phyloP scores from a whole-genome alignment of 2,329 filamentous ascomycete species.

The Pyricularia grisea region DNA sequence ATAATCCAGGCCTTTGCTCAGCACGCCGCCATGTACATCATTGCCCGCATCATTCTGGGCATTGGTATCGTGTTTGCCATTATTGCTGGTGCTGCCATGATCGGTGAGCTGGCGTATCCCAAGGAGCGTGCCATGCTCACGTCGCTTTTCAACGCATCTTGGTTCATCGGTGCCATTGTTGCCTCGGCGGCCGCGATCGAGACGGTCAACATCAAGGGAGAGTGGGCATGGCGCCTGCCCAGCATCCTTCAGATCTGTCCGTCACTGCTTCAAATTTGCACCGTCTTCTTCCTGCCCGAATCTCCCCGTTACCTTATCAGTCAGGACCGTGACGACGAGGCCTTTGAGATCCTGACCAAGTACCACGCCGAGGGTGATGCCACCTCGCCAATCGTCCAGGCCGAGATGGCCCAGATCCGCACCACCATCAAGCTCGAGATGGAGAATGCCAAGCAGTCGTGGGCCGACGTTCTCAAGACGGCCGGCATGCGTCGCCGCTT shows the following conservation, averaged over 20 bases:
- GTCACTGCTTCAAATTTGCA: constrained; percentile 7
- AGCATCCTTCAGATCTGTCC: constrained; percentile 27
- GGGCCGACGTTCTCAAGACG: constrained; percentile 6
- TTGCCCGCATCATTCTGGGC: constrained; percentile 50
- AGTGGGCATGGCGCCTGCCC: constrained; percentile 31
- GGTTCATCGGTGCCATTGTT: constrained; percentile 40
- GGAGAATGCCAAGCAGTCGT: constrained; percentile 6
- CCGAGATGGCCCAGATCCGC: constrained; percentile 8
- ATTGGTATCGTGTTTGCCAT: constrained; percentile 53
- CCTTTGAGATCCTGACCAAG: constrained; percentile 8
- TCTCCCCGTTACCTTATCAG: constrained; percentile 9
- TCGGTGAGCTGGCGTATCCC: constrained; percentile 51
- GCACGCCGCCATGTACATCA: constrained; percentile 45
- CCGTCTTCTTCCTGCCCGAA: constrained; percentile 10
- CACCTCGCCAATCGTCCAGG: constrained; percentile 6
- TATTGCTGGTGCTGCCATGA: constrained; percentile 45
- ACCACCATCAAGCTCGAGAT: constrained; percentile 5
- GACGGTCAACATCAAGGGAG: constrained; percentile 25
- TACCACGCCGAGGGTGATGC: constrained; percentile 9
- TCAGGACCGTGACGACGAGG: constrained; percentile 8
- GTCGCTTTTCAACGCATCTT: constrained; percentile 46
- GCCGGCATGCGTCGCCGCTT: constrained; percentile 31
- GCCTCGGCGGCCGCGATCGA: constrained; percentile 39
- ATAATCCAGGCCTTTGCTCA: constrained; percentile 40
- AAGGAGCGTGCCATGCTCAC: constrained; percentile 51